phyloP scores from a whole-genome alignment of 768 basidiomycete genomes.

The Polyporus arcularius region DNA sequence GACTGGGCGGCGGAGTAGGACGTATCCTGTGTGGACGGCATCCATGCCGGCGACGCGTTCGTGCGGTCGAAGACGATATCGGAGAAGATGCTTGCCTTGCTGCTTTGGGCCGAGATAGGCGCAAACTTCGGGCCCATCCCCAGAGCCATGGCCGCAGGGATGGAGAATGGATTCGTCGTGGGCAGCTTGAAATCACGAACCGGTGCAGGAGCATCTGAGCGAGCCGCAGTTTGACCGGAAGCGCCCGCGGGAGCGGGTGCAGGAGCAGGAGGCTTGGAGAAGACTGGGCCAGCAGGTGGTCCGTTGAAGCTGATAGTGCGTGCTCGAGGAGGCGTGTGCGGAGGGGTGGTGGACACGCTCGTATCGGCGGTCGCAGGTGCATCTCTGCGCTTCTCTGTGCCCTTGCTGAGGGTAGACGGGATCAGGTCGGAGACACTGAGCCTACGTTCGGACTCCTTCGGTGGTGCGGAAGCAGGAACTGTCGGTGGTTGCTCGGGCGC shows the following conservation, averaged over 20 bases:
- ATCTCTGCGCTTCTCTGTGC: background rate
- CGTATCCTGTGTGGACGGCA: constrained; percentile 61
- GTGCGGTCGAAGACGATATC: constrained; percentile 53
- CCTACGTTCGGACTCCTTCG: constrained; percentile 32
- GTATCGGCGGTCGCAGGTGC: constrained; percentile 3
- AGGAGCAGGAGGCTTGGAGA: constrained; percentile 51
- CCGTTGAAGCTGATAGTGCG: constrained; percentile 19
- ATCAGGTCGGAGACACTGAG: constrained; percentile 63
- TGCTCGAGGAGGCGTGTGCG: constrained; percentile 43
- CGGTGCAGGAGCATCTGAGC: constrained; percentile 8
- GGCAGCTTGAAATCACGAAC: constrained; percentile 39
- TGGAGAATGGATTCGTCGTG: constrained; percentile 39
- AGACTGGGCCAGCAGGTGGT: constrained; percentile 46
- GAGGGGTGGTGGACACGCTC: constrained; percentile 57
- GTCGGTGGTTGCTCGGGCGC: background rate
- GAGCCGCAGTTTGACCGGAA: background rate
- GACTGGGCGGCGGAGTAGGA: constrained; percentile 41
- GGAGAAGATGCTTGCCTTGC: constrained; percentile 52
- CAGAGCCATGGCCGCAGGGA: constrained; percentile 47
- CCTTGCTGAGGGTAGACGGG: constrained; percentile 29
- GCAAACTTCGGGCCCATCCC: constrained; percentile 38
- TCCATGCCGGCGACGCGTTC: constrained; percentile 50
- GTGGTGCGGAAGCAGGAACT: background rate
- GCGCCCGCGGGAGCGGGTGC: constrained; percentile 20
- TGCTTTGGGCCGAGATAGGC: constrained; percentile 50